Percentiles rank a stretch among this genome's conserved stretches.
Evolutionary conservation across 1,284 basidiomycete species (phyloP).

Genomic region (Ustilago xerochloae): DNA sequence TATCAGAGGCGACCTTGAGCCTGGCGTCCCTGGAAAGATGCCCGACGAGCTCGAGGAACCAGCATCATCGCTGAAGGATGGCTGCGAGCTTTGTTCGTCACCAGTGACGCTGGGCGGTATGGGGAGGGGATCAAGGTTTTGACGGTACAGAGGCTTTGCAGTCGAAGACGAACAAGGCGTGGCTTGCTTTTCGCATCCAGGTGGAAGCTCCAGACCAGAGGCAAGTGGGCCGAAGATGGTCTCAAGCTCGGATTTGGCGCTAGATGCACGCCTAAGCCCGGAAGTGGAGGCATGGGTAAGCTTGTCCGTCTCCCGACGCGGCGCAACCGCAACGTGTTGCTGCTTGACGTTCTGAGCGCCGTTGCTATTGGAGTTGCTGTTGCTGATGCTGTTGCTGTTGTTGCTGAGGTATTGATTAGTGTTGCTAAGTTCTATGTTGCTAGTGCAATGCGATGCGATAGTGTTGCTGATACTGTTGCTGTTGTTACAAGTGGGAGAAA

Average conservation of each 20-base stretch:
- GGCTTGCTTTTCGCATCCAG: background rate
- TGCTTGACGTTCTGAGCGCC: background rate
- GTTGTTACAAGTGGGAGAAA: conserved; percentile 14
- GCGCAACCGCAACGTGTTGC: too few relatives aligned
- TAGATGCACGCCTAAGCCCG: conserved; percentile 5
- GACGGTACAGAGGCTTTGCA: conserved; percentile 20
- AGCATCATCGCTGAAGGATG: conserved; percentile 17
- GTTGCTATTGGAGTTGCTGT: conserved; percentile 5
- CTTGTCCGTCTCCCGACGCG: background rate
- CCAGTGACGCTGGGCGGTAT: background rate
- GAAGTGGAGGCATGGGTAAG: background rate
- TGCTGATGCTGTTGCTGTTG: conserved; percentile 4
- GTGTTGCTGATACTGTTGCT: conserved; percentile 3
- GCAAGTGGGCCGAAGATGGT: conserved; percentile 25
- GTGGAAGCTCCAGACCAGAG: conserved; percentile 16
- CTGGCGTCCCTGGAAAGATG: conserved; percentile 8
- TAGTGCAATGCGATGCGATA: background rate
- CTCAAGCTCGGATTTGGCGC: conserved; percentile 30
- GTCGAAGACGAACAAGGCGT: background rate
- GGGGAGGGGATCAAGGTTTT: conserved; percentile 24
- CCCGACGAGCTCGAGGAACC: conserved; percentile 7
- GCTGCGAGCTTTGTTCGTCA: conserved; percentile 14
- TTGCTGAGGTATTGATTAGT: background rate
- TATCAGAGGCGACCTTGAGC: conserved; percentile 11
- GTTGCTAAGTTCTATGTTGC: conserved; percentile 8